Conservation (phyloP, 23 red algal genomes). For the Agarophyton chilense region DNA sequence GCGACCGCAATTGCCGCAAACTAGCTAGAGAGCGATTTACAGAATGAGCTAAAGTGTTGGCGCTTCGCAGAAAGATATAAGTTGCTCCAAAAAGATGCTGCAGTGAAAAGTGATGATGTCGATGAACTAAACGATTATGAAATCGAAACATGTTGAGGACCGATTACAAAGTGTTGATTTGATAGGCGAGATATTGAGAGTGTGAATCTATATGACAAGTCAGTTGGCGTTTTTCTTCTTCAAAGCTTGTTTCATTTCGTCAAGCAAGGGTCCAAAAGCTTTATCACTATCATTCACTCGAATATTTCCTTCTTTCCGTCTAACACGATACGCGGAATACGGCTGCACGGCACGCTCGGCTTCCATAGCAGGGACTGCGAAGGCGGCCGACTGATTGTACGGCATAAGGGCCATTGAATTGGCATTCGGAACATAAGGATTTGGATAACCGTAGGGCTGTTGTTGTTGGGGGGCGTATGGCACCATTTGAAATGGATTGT, state of each 20-base stretch:
- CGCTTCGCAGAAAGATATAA: not conserved
- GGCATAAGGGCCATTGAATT: slow-evolving; percentile 1
- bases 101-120: not conserved
- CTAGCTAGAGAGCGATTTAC: not conserved
- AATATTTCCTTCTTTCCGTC: not conserved
- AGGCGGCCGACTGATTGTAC: not conserved
- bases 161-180: not conserved
- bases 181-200: too few species aligned
- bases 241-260: slow-evolving; percentile 22
- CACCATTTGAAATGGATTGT: not conserved
- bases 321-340: slow-evolving; percentile 12
- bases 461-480: not conserved
- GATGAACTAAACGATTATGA: not conserved
- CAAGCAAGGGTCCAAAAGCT: slow-evolving; percentile 43
- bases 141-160: not conserved
- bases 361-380: slow-evolving; percentile 24
- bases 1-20: too few species aligned
- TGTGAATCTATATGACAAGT: too few species aligned
- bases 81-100: not conserved
- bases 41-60: not conserved
- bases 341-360: slow-evolving; percentile 11
- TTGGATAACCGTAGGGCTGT: not conserved
- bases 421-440: not conserved
- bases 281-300: slow-evolving; percentile 25
- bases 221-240: not conserved